Conservation (phyloP, 202 grass and related monocot species). For the Zoysia matrella region DNA sequence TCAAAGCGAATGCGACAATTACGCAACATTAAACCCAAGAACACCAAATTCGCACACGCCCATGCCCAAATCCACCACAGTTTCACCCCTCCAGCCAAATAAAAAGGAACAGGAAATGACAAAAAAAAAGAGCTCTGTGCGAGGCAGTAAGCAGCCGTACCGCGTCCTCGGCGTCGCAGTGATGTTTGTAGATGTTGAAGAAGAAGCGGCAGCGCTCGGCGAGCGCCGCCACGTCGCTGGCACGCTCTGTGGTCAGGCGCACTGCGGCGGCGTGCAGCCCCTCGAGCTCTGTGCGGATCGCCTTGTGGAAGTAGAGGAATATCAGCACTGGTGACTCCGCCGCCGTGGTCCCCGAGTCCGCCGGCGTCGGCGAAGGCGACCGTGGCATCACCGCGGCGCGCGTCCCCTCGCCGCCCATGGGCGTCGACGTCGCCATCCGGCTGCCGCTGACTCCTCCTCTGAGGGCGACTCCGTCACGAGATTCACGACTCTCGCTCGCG, state of each 20-base stretch:
- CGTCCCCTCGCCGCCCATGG: slow-evolving; percentile 64
- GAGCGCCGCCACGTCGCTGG: slow-evolving; percentile 54
- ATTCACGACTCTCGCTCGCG: slow-evolving; percentile 45
- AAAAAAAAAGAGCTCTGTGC: slow-evolving; percentile 11
- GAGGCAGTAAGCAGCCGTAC: slow-evolving; percentile 51
- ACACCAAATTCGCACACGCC: slow-evolving; percentile 14
- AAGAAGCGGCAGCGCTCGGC: slow-evolving; percentile 74
- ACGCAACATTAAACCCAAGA: slow-evolving; percentile 57
- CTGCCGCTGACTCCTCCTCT: slow-evolving; percentile 5
- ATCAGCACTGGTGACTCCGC: slow-evolving; percentile 70
- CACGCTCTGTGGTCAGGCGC: slow-evolving; percentile 66
- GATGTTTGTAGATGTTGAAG: slow-evolving; percentile 83
- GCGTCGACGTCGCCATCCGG: slow-evolving; percentile 62
- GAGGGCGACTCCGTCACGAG: slow-evolving; percentile 6
- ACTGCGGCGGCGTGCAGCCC: slow-evolving; percentile 59
- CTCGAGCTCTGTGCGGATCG: too few species aligned
- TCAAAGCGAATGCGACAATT: slow-evolving; percentile 29
- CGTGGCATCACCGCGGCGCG: slow-evolving; percentile 59
- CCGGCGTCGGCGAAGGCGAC: slow-evolving; percentile 43
- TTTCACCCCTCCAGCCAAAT: background rate
- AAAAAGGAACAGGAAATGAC: slow-evolving; percentile 28
- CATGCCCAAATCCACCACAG: slow-evolving; percentile 36
- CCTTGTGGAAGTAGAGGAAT: slow-evolving; percentile 73
- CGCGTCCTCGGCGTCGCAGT: slow-evolving; percentile 90
- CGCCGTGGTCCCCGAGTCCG: slow-evolving; percentile 53